phyloP scores from a whole-genome alignment of 1,284 basidiomycete species.

The Athelia psychrophila region DNA sequence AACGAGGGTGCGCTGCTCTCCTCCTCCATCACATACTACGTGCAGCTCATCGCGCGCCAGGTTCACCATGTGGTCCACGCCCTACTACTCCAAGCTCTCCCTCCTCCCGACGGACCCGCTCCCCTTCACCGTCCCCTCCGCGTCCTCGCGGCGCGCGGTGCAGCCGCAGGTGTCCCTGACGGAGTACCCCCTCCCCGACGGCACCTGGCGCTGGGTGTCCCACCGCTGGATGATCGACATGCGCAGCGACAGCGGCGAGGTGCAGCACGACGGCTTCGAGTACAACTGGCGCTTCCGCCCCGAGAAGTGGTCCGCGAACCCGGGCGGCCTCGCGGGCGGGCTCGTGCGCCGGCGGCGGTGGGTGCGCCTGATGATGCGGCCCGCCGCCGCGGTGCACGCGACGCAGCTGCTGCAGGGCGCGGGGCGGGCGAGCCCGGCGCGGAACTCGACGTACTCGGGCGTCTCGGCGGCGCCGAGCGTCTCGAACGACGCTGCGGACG shows the following conservation, averaged over 20 bases:
- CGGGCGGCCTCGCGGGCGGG: slow-evolving; percentile 58
- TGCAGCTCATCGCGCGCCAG: slow-evolving; percentile 31
- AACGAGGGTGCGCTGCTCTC: slow-evolving; percentile 58
- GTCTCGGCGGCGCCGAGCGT: not conserved
- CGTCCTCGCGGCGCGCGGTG: slow-evolving; percentile 33
- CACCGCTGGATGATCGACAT: slow-evolving; percentile 84
- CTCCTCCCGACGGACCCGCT: slow-evolving; percentile 74
- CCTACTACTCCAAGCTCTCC: slow-evolving; percentile 67
- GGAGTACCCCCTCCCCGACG: slow-evolving; percentile 77
- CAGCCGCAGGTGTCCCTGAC: slow-evolving; percentile 55
- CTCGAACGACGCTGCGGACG: slow-evolving; percentile 10
- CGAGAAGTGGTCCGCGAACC: slow-evolving; percentile 59
- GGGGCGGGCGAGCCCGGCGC: slow-evolving; percentile 5
- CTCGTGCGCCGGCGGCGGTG: slow-evolving; percentile 75
- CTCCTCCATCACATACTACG: slow-evolving; percentile 2
- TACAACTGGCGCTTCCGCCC: slow-evolving; percentile 75
- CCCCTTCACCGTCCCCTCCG: slow-evolving; percentile 64
- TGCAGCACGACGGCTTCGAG: slow-evolving; percentile 80
- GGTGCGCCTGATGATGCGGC: slow-evolving; percentile 78
- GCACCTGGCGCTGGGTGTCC: slow-evolving; percentile 78
- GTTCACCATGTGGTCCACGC: slow-evolving; percentile 67
- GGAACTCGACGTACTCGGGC: not conserved
- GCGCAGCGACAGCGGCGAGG: slow-evolving; percentile 67
- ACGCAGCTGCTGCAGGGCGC: slow-evolving; percentile 14
- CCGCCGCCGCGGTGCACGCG: slow-evolving; percentile 27